A percentile compares a stretch with the other conserved stretches of the same genome.
phyloP scores from a whole-genome alignment of 2,329 filamentous ascomycete species.

The Macrophomina phaseolina region DNA sequence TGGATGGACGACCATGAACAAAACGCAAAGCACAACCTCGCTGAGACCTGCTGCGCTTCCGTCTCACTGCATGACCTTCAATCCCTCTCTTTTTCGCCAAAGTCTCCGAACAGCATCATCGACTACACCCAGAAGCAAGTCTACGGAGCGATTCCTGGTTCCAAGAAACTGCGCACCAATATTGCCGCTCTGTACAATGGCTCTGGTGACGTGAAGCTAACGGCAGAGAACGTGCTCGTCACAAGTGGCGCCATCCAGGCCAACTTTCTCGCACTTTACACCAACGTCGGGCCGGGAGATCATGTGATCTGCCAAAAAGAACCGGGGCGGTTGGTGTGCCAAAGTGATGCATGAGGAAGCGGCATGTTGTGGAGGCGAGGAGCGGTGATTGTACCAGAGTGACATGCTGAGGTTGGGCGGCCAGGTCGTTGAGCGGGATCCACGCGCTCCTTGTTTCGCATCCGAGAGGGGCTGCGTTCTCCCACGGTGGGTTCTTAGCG shows the following conservation, averaged over 20 bases:
- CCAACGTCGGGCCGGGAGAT: conserved; percentile 73
- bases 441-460: too few species aligned
- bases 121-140: conserved; percentile 62
- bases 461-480: too few species aligned
- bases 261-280: conserved; percentile 82
- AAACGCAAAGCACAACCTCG: conserved; percentile 68
- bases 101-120: conserved; percentile 52
- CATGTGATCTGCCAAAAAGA: conserved; percentile 76
- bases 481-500: too few species aligned
- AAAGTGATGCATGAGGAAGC: too few species aligned
- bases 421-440: too few species aligned
- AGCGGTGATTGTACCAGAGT: too few species aligned
- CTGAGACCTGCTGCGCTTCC: conserved; percentile 79
- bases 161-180: conserved; percentile 65
- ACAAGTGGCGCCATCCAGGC: conserved; percentile 82
- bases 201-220: conserved; percentile 52
- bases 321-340: too few species aligned
- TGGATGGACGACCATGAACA: conserved; percentile 64
- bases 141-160: conserved; percentile 78
- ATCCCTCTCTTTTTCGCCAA: conserved; percentile 61
- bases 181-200: conserved; percentile 68
- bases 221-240: conserved; percentile 74
- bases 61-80: conserved; percentile 73
- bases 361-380: too few species aligned
- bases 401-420: too few species aligned